These are phyloP conservation scores for Zygoascus sp. DNA, from an alignment of 1,139 yeast genomes.

Conservation along the genomic window DNA sequence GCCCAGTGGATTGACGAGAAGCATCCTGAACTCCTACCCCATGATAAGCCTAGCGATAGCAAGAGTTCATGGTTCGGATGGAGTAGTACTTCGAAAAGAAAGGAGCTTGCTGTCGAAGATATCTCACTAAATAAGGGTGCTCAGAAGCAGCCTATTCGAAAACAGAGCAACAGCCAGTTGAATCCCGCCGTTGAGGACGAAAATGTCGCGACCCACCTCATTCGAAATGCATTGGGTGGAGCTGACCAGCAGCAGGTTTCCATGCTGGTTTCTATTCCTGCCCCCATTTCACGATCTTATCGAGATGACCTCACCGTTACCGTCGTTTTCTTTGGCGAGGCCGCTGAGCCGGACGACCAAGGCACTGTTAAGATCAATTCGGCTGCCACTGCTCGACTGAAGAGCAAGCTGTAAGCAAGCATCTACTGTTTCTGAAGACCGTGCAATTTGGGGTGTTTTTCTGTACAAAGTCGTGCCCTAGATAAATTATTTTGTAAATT, in stretches of 20 bases:
- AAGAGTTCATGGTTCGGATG: slow-evolving; percentile 5
- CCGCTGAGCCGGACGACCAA: slow-evolving; percentile 23
- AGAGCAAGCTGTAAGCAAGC: slow-evolving; percentile 19
- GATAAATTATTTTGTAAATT: not conserved
- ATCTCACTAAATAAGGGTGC: slow-evolving; percentile 42
- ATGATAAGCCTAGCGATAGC: not conserved
- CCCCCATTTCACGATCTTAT: slow-evolving; percentile 85
- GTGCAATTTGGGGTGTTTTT: too few species aligned
- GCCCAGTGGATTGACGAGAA: slow-evolving; percentile 89
- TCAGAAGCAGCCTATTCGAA: slow-evolving; percentile 55
- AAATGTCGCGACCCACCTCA: slow-evolving; percentile 87
- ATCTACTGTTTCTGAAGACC: too few species aligned
- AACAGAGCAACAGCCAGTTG: slow-evolving; percentile 38
- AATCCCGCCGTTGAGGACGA: slow-evolving; percentile 62
- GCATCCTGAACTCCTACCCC: slow-evolving; percentile 47
- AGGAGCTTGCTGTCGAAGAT: slow-evolving; percentile 31
- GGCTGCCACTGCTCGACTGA: slow-evolving; percentile 28
- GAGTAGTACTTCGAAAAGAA: slow-evolving; percentile 15
- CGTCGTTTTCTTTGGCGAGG: slow-evolving; percentile 81
- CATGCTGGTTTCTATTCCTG: slow-evolving; percentile 87
- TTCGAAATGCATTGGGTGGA: slow-evolving; percentile 91
- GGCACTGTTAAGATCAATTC: slow-evolving; percentile 32
- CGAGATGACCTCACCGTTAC: slow-evolving; percentile 96
- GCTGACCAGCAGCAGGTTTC: slow-evolving; percentile 77
- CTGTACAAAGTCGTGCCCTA: too few species aligned